Percentiles rank a stretch among this genome's conserved stretches.
Evolutionary conservation across 2,329 filamentous ascomycete genomes (phyloP).

Genomic region (Chrysosporium keratinophilum): DNA sequence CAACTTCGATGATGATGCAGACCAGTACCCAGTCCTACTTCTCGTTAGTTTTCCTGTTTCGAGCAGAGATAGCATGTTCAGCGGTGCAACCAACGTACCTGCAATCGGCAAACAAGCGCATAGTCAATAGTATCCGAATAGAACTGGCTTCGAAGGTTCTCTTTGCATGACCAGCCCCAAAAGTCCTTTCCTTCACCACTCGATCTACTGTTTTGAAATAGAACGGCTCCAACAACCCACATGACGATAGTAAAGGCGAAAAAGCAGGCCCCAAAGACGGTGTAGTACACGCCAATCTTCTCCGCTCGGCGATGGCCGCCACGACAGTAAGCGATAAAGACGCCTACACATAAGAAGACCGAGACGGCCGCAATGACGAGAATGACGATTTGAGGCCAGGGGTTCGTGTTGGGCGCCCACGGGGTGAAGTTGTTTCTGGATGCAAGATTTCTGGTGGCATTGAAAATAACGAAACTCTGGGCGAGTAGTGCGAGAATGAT

Average conservation of each 20-base stretch:
- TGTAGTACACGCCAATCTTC: slow-evolving; percentile 92
- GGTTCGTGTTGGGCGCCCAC: slow-evolving; percentile 69
- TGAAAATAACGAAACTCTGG: slow-evolving; percentile 85
- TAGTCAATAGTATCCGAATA: slow-evolving; percentile 79
- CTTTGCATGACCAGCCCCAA: slow-evolving; percentile 96
- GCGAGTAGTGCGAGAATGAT: slow-evolving; percentile 88
- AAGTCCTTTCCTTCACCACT: slow-evolving; percentile 72
- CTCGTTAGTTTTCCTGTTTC: neutral
- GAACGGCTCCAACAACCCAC: slow-evolving; percentile 76
- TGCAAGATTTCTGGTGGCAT: slow-evolving; percentile 66
- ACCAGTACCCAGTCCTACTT: slow-evolving; percentile 81
- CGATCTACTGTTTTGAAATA: slow-evolving; percentile 69
- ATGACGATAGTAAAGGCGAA: slow-evolving; percentile 88
- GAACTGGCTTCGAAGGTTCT: slow-evolving; percentile 68
- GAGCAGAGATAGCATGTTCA: neutral
- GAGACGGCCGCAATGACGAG: slow-evolving; percentile 71
- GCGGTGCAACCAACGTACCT: slow-evolving; percentile 43
- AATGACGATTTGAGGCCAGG: slow-evolving; percentile 83
- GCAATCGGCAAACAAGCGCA: slow-evolving; percentile 78
- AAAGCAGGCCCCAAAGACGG: slow-evolving; percentile 82
- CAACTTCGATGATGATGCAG: slow-evolving; percentile 93
- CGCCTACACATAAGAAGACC: slow-evolving; percentile 62
- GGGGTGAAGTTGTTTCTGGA: slow-evolving; percentile 68
- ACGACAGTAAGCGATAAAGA: slow-evolving; percentile 78
- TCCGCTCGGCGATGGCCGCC: slow-evolving; percentile 82